Evolutionary conservation across 2,329 filamentous ascomycete species (phyloP).

Genomic region (Sclerotiophoma versabilis): DNA sequence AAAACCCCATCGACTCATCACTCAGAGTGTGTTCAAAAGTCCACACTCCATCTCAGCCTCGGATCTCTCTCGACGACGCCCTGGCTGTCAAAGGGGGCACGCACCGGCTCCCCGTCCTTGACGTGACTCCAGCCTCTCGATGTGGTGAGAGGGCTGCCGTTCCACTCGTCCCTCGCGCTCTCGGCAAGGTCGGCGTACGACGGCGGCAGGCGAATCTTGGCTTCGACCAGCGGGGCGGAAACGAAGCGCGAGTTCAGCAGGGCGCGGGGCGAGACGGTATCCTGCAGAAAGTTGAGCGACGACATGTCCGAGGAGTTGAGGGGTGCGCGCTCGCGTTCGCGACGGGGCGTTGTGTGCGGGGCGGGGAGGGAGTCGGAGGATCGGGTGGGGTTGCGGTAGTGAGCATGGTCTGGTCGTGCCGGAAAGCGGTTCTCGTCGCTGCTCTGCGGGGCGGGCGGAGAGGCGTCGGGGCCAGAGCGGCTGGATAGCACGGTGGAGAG

Average conservation of each 20-base stretch:
- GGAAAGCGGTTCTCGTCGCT: slow-evolving; percentile 30
- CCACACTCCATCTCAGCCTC: slow-evolving; percentile 52
- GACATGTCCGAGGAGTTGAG: slow-evolving; percentile 47
- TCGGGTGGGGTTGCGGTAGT: slow-evolving; percentile 28
- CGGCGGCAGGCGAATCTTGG: slow-evolving; percentile 46
- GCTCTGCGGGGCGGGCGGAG: slow-evolving; percentile 7
- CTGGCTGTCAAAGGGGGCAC: slow-evolving; percentile 45
- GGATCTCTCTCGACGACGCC: slow-evolving; percentile 47
- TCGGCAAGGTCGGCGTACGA: slow-evolving; percentile 37
- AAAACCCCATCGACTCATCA: no score
- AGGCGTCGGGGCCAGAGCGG: slow-evolving; percentile 29
- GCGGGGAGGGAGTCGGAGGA: slow-evolving; percentile 32
- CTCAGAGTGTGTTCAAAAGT: slow-evolving; percentile 40
- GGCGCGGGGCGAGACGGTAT: slow-evolving; percentile 46
- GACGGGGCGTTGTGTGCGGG: slow-evolving; percentile 30
- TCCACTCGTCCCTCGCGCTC: slow-evolving; percentile 21
- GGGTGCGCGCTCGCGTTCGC: slow-evolving; percentile 25
- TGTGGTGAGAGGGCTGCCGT: slow-evolving; percentile 28
- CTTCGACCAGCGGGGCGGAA: slow-evolving; percentile 48
- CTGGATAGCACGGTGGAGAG: slow-evolving; percentile 47
- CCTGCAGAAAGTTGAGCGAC: slow-evolving; percentile 50
- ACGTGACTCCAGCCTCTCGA: slow-evolving; percentile 33
- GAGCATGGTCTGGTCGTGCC: slow-evolving; percentile 19
- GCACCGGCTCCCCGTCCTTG: slow-evolving; percentile 21
- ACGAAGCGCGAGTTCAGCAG: slow-evolving; percentile 48